Conservation (phyloP, 768 basidiomycete species). For the Coprinopsis strossmayeri region DNA sequence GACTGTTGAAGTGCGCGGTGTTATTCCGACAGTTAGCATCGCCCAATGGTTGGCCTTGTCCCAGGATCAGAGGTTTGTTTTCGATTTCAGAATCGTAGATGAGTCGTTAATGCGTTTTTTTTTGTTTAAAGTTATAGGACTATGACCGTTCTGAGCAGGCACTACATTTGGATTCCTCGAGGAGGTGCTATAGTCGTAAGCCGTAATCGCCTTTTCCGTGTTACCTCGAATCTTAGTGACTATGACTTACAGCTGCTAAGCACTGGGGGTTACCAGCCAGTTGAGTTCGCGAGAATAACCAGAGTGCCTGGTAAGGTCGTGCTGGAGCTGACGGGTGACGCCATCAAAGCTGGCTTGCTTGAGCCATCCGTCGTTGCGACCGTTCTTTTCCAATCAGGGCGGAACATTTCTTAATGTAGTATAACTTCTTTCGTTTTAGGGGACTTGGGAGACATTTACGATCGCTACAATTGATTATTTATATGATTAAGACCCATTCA, state of each 20-base stretch:
- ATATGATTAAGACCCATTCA: no score
- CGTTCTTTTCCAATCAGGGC: conserved; percentile 14
- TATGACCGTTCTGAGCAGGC: neutral
- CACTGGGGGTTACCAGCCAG: neutral
- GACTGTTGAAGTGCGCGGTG: conserved; percentile 29
- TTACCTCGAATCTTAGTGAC: no score
- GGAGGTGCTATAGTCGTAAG: conserved; percentile 3
- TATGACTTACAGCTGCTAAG: neutral
- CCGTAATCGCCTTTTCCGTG: no score
- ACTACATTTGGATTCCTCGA: conserved; percentile 7
- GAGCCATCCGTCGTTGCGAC: conserved; percentile 14
- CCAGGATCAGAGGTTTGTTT: conserved; percentile 11
- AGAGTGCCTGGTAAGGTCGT: conserved; percentile 7
- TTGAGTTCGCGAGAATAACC: conserved; percentile 7
- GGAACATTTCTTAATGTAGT: conserved; percentile 12
- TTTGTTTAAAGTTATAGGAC: conserved; percentile 7
- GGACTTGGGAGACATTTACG: no score
- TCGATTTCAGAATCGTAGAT: neutral
- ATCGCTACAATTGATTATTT: no score
- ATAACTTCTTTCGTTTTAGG: no score
- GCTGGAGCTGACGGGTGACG: conserved; percentile 11
- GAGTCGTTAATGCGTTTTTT: neutral
- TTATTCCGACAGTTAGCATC: conserved; percentile 25
- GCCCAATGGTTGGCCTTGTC: conserved; percentile 31
- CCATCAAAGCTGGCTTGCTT: conserved; percentile 13